Base-by-base conservation (phyloP, 2,329 filamentous ascomycete genomes). In the Colletotrichum magnum region DNA sequence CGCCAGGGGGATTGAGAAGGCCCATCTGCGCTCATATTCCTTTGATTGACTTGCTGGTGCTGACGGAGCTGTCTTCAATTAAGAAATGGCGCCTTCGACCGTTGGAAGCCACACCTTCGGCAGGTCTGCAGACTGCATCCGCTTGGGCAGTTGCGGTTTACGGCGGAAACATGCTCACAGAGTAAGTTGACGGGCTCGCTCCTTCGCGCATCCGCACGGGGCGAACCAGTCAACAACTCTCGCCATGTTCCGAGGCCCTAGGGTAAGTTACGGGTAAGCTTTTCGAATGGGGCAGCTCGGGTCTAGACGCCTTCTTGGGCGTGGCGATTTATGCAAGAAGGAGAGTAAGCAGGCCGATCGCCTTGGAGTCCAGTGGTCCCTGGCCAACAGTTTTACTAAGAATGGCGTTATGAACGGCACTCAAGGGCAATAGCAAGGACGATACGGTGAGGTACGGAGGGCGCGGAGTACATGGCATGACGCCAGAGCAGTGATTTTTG, bases 281-380 rank as follows among this genome's bases (percentile, higher is more conserved):
- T 69, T 66, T 66, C 41, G 66, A 58, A 58, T 58, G 66, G 66
- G 52, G 62, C 26, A 69, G 62, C 51, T 45, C 24, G 50, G 61
- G 50, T 51, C 66, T 65, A 60, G 61, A 69, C 61, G 43, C 45
- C 39, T 41, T 48, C 50, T 56, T n/a, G 18, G 45, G 61, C 32
- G 56, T 69, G 66, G 62, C 66, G 36, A 69, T 21, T 60, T 57
- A 61, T 66, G 62, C 66, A 69, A 56, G 41, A 24, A 51, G 57
- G 39, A 45, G 54, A 54, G 43, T 45, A 60, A 66, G 56, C 51
- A 32, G 36, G 62, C 50, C 48, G 61, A 52, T 54, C 61, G 50
- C 52, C 16, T 36, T 16, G 5, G 21, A 24, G 21, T 24, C 21
- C 21, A 24, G 21, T 57, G 51, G 51, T 64, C 32, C 52, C 51